A percentile compares a stretch with the other conserved stretches of the same genome.
Evolutionary conservation across 257 asterid genomes (phyloP).

Genomic region (Knoxia roxburghii): DNA sequence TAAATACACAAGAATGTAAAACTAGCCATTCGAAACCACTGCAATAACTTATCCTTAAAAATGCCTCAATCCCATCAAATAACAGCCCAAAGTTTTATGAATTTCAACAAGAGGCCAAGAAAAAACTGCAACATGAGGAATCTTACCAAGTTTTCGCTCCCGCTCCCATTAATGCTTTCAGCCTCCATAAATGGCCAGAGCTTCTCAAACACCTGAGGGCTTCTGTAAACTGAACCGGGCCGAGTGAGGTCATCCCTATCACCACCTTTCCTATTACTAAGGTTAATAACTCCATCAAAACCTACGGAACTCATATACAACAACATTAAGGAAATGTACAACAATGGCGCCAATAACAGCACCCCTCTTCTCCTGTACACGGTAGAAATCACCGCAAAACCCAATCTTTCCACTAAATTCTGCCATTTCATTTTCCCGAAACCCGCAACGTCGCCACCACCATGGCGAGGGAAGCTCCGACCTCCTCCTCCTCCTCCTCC

Average conservation of each 20-base stretch:
- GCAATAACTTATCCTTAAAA: background rate
- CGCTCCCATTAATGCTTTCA: slow-evolving; percentile 54
- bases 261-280: slow-evolving; percentile 19
- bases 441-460: slow-evolving; percentile 29
- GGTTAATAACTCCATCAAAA: slow-evolving; percentile 41
- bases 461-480: slow-evolving; percentile 31
- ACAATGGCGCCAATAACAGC: slow-evolving; percentile 82
- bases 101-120: background rate
- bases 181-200: slow-evolving; percentile 95
- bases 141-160: slow-evolving; percentile 68
- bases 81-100: background rate
- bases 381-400: slow-evolving; percentile 61
- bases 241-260: slow-evolving; percentile 36
- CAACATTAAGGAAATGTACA: slow-evolving; percentile 84
- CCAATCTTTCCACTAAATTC: slow-evolving; percentile 59
- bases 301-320: slow-evolving; percentile 88
- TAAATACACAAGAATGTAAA: background rate
- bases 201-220: slow-evolving; percentile 87
- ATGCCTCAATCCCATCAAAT: background rate
- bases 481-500: slow-evolving; percentile 23
- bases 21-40: background rate
- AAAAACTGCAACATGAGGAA: background rate
- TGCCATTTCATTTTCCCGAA: slow-evolving; percentile 45
- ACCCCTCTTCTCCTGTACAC: slow-evolving; percentile 77
- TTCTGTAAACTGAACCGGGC: slow-evolving; percentile 79